Base-by-base conservation (phyloP, 345 rosid genomes). In the Citrus reticulata region DNA sequence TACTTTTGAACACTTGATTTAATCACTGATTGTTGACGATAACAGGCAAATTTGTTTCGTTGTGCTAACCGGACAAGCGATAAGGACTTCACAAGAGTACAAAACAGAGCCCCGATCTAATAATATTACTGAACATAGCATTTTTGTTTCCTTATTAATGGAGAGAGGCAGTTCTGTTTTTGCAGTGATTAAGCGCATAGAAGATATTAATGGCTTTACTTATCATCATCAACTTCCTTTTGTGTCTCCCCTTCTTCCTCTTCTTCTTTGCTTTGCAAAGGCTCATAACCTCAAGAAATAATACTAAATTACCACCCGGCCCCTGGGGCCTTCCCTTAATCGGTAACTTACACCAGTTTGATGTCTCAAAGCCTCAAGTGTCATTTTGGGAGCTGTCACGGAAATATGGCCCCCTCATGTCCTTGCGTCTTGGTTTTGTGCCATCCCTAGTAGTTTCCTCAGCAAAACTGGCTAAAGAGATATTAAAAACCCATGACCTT, bases 341-440 rank as follows among this genome's bases (percentile, higher is more conserved):
- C 4, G 87, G 89, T 2, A 85, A 86, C 74, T 64, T 86, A 7
- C 89, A 83, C 76, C 86, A 80, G 34, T 62, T 88, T 39, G 77
- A 75, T 63, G 69, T 6, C 66, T 82, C 82, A 49, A 54, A 55
- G 74, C 83, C 76, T 17, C 91, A 86, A 73, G 64, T 7, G 4
- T 65, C 75, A 65, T 69, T 92, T 25, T 78, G 87, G 83, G 69
- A 78, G 1, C 88, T 92, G 11, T 90, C 94, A 5, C 74, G 78
- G 25, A 84, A 82, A 64, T 85, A 86, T 70, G 93, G 91, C 67
- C 83, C 93, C 16, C 82, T 92, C 16, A 75, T 90, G 87, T 83
- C 81, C 34, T 24, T 89, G 30, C 75, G 77, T 19, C 81, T 90
- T 7, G 94, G 91, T 10, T 66, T 6, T 16, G 73, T 71, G 42